Evolutionary conservation across 2,329 filamentous ascomycete species (phyloP).

Genomic region (Orbilia ellipsospora): DNA sequence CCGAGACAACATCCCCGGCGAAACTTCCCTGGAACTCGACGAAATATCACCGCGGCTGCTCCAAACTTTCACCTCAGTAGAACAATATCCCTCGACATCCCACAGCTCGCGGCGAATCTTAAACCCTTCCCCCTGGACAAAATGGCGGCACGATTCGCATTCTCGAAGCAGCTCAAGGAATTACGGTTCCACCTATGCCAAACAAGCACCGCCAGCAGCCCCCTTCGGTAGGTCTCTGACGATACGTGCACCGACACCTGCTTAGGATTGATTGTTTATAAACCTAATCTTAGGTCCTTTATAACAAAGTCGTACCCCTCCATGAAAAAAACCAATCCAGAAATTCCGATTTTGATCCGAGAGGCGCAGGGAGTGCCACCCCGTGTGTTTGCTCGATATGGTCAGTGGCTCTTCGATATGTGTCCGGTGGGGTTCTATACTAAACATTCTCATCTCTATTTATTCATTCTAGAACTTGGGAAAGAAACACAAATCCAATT

Average conservation of each 20-base stretch:
- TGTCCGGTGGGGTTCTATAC: no score
- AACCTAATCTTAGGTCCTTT: constrained; percentile 74
- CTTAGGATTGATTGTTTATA: not conserved
- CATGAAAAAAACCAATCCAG: constrained; percentile 99
- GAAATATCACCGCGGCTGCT: no score
- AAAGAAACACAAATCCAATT: constrained; percentile 74
- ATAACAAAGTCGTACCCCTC: constrained; percentile 90
- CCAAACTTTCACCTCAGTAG: no score
- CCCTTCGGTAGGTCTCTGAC: constrained; percentile 74
- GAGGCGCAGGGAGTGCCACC: constrained; percentile 88
- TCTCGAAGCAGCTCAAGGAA: constrained; percentile 89
- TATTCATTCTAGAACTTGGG: constrained; percentile 69
- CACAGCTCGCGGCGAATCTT: no score
- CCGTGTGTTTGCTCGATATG: constrained; percentile 91
- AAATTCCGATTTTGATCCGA: constrained; percentile 91
- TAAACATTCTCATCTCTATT: constrained; percentile 19
- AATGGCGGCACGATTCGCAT: constrained; percentile 89
- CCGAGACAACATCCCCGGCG: no score
- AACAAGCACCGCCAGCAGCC: constrained; percentile 87
- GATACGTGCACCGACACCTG: not conserved
- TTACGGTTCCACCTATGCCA: constrained; percentile 98
- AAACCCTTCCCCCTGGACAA: not conserved
- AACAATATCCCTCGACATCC: no score
- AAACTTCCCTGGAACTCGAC: no score
- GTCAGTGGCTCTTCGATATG: constrained; percentile 66